Evolutionary conservation across 2,329 filamentous ascomycete genomes (phyloP).

Genomic region (Alternaria sp.): DNA sequence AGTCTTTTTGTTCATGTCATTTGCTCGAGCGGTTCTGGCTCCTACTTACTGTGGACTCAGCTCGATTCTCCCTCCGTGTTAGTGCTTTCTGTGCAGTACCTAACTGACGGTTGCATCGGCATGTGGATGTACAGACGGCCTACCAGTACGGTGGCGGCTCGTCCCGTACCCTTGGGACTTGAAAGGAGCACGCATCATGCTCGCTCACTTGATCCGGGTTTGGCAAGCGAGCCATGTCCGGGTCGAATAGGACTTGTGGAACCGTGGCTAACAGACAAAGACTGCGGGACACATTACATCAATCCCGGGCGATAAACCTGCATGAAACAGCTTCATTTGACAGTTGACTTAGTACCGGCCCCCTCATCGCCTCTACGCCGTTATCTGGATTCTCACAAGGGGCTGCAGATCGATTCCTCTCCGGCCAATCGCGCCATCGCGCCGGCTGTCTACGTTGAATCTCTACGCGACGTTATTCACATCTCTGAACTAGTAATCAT

Average conservation of each 20-base stretch:
- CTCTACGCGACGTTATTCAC: constrained; percentile 30
- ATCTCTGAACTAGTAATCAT: constrained; percentile 48
- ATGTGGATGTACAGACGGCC: not conserved
- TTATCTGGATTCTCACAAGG: constrained; percentile 28
- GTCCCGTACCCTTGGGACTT: constrained; percentile 31
- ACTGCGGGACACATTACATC: constrained; percentile 7
- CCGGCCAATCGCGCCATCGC: constrained; percentile 27
- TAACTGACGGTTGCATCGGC: constrained; percentile 7
- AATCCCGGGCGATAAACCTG: constrained; percentile 13
- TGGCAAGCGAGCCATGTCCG: constrained; percentile 25
- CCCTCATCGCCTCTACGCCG: constrained; percentile 22
- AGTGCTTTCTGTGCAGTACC: not conserved
- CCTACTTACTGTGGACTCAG: not conserved
- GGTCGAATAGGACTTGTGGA: constrained; percentile 27
- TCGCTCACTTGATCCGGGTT: constrained; percentile 24
- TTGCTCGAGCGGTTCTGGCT: not conserved
- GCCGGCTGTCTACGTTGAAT: constrained; percentile 26
- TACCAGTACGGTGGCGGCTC: constrained; percentile 28
- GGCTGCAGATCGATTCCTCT: constrained; percentile 31
- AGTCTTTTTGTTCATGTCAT: not conserved
- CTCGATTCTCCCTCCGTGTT: not conserved
- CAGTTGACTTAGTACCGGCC: constrained; percentile 18
- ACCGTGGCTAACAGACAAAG: constrained; percentile 15
- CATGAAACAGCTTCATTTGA: constrained; percentile 26
- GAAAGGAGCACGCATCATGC: constrained; percentile 23